Evolutionary conservation across 805 yeast genomes (phyloP).

Genomic region (Myxozyma nipponensis): DNA sequence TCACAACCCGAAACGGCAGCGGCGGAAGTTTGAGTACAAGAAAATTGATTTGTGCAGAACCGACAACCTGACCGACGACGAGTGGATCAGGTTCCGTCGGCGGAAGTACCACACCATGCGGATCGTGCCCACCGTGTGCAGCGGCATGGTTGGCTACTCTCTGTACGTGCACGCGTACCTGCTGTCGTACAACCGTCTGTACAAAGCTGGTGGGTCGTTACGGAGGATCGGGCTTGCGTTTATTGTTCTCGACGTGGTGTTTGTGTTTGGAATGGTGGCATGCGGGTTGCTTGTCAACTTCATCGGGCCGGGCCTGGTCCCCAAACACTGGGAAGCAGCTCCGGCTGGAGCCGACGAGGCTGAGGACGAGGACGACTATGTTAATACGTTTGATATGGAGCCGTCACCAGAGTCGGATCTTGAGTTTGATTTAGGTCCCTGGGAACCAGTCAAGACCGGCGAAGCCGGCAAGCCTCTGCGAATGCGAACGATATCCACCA

Average conservation of each 20-base stretch:
- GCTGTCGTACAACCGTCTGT: constrained; percentile 43
- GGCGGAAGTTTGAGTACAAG: not conserved
- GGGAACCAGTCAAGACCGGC: constrained; percentile 9
- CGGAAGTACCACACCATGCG: constrained; percentile 17
- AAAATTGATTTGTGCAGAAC: not conserved
- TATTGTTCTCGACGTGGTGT: constrained; percentile 36
- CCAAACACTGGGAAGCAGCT: constrained; percentile 38
- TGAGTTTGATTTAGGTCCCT: not conserved
- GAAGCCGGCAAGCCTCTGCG: not conserved
- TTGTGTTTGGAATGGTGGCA: constrained; percentile 32
- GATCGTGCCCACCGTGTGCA: constrained; percentile 15
- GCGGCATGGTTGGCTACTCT: constrained; percentile 40
- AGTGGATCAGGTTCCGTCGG: constrained; percentile 10
- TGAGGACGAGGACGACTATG: constrained; percentile 16
- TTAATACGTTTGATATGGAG: not conserved
- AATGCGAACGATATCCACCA: not conserved
- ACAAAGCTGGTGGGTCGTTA: constrained; percentile 19
- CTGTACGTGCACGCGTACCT: constrained; percentile 46
- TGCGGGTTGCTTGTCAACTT: constrained; percentile 47
- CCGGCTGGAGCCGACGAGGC: constrained; percentile 31
- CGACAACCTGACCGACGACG: constrained; percentile 7
- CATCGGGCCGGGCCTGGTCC: constrained; percentile 59
- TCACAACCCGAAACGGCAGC: not conserved
- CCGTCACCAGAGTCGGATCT: constrained; percentile 1
- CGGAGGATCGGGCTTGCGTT: constrained; percentile 41